A percentile compares a stretch with the other conserved stretches of the same genome.
Evolutionary conservation across 202 grass and related monocot genomes (phyloP).

Genomic region (Musa balbisiana): DNA sequence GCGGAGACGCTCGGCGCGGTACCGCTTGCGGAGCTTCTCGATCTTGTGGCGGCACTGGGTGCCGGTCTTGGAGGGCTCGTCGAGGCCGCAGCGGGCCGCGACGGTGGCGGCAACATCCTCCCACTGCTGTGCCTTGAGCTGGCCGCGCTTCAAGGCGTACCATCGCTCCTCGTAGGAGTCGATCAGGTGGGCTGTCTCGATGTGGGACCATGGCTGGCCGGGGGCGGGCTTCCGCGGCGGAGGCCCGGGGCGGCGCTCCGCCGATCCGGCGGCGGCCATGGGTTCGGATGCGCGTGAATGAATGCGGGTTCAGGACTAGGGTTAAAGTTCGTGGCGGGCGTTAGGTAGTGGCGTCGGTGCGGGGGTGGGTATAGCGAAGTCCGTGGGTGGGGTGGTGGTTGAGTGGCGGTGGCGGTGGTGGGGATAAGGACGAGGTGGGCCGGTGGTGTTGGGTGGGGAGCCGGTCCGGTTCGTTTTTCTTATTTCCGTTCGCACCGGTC

Average conservation of each 20-base stretch:
- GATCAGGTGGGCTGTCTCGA: constrained; percentile 79
- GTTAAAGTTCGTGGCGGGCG: constrained; percentile 18
- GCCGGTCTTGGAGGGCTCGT: constrained; percentile 48
- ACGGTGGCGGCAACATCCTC: constrained; percentile 62
- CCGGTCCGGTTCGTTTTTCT: background rate
- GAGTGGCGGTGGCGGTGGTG: constrained; percentile 36
- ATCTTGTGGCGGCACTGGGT: constrained; percentile 99
- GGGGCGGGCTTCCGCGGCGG: constrained; percentile 53
- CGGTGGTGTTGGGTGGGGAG: constrained; percentile 12
- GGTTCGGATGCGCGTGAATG: constrained; percentile 8
- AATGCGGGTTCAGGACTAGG: constrained; percentile 31
- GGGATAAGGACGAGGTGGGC: constrained; percentile 17
- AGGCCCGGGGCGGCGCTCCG: constrained; percentile 20
- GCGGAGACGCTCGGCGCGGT: constrained; percentile 50
- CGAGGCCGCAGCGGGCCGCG: constrained; percentile 40
- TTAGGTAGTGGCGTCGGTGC: constrained; percentile 13
- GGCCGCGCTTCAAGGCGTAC: constrained; percentile 55
- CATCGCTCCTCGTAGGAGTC: constrained; percentile 85
- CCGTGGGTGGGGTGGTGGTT: constrained; percentile 18
- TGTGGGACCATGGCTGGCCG: constrained; percentile 75
- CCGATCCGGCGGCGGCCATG: constrained; percentile 30
- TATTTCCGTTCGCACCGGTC: background rate
- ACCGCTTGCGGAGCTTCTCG: constrained; percentile 97
- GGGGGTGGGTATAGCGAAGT: constrained; percentile 30
- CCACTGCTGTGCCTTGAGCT: constrained; percentile 98